Evolutionary conservation across 768 basidiomycete species (phyloP).

Genomic region (Lyophyllum shimeji): DNA sequence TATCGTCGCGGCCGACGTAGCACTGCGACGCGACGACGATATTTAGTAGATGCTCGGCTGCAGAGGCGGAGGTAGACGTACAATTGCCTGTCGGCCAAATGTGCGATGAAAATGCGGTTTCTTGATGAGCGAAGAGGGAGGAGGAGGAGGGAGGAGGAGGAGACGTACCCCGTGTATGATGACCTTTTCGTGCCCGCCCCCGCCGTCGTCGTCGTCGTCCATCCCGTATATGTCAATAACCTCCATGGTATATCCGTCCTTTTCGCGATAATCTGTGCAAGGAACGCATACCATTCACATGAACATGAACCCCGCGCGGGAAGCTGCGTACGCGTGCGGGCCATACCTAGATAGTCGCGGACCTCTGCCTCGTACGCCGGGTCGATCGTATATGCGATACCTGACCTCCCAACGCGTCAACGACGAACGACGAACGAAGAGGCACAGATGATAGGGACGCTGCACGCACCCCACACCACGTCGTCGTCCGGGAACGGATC

Average conservation of each 20-base stretch:
- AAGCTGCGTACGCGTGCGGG: no score
- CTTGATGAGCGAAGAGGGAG: no score
- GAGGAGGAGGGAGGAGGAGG: no score
- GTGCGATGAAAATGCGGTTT: conserved; percentile 6
- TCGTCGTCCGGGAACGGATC: conserved; percentile 73
- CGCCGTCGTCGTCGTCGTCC: no score
- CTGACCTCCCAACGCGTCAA: conserved; percentile 38
- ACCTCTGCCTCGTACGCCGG: conserved; percentile 73
- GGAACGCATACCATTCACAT: no score
- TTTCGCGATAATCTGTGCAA: conserved; percentile 91
- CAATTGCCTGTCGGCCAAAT: conserved; percentile 47
- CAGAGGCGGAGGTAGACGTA: conserved; percentile 29
- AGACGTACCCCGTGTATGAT: conserved; percentile 53
- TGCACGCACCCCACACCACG: conserved; percentile 77
- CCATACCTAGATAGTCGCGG: conserved; percentile 78
- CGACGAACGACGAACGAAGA: neutral
- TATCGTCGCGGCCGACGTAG: conserved; percentile 85
- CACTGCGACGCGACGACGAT: conserved; percentile 50
- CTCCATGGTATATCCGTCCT: conserved; percentile 93
- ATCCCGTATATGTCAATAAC: conserved; percentile 70
- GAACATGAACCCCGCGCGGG: no score
- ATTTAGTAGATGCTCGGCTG: neutral
- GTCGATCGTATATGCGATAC: conserved; percentile 87
- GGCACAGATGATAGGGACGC: neutral
- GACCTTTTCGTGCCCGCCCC: conserved; percentile 49